Evolutionary conservation across 768 basidiomycete species (phyloP).

Genomic region (Dacryopinax primogenitus): DNA sequence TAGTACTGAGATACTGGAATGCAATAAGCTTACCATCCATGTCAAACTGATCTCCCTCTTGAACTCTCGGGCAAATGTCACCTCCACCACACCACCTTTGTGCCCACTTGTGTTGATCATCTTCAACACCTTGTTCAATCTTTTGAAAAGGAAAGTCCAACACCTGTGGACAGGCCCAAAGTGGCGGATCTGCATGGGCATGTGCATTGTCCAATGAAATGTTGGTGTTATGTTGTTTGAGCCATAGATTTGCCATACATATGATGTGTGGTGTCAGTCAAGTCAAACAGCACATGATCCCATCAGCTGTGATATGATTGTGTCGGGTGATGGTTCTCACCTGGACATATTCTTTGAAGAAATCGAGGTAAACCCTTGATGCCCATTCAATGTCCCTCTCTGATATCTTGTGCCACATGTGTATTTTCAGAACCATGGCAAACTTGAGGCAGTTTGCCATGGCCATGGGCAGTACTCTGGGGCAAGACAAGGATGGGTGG

Average conservation of each 20-base stretch:
- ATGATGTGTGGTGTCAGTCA: not conserved
- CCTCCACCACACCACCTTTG: constrained; percentile 25
- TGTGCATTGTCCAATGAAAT: constrained; percentile 30
- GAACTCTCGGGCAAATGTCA: constrained; percentile 26
- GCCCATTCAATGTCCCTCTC: not conserved
- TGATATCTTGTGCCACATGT: not conserved
- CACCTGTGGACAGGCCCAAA: constrained; percentile 31
- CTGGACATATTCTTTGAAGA: constrained; percentile 1
- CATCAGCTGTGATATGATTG: not conserved
- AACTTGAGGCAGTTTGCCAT: not conserved
- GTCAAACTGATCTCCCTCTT: not conserved
- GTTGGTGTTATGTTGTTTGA: constrained; percentile 26
- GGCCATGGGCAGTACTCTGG: not conserved
- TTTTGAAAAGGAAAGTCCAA: constrained; percentile 31
- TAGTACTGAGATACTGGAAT: not conserved
- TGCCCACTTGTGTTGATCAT: constrained; percentile 27
- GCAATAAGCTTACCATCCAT: not conserved
- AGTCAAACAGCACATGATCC: not conserved
- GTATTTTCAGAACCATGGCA: not conserved
- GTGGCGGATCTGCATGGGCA: constrained; percentile 20
- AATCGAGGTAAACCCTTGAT: not conserved
- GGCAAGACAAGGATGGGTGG: not conserved
- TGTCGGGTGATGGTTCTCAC: not conserved
- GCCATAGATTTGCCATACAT: constrained; percentile 24
- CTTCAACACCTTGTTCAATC: constrained; percentile 30